phyloP scores from a whole-genome alignment of 148 eudicot genomes.

The Camellia japonica region DNA sequence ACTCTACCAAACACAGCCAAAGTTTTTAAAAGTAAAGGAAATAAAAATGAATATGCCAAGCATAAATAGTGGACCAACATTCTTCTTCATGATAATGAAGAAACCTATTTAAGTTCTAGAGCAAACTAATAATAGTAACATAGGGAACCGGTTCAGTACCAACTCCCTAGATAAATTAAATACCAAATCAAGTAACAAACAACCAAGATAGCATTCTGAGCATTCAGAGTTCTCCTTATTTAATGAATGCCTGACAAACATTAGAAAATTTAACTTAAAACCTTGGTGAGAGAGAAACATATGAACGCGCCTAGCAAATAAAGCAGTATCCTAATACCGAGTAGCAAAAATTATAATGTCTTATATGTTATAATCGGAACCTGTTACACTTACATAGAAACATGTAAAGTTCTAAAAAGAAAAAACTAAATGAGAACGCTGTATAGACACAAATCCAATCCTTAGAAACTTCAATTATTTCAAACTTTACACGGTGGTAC shows the following conservation, averaged over 20 bases:
- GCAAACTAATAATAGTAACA: conserved; percentile 5
- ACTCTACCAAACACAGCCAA: too few species aligned
- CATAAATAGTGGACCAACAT: neutral
- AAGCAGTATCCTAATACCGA: too few species aligned
- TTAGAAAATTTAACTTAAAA: neutral
- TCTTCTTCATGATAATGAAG: neutral
- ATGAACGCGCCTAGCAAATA: neutral
- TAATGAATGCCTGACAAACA: neutral
- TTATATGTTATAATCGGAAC: too few species aligned
- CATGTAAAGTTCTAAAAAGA: too few species aligned
- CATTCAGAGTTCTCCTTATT: neutral
- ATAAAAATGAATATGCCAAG: neutral
- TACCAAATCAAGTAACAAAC: neutral
- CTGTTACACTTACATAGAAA: too few species aligned
- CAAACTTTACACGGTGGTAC: neutral
- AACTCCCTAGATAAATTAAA: neutral
- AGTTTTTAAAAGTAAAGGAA: neutral
- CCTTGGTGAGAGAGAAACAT: neutral
- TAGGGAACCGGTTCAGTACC: neutral
- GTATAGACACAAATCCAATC: too few species aligned
- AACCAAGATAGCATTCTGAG: neutral
- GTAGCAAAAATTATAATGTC: too few species aligned
- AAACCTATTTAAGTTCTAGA: neutral
- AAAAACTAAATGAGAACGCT: too few species aligned
- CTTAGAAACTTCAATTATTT: too few species aligned